Base-by-base conservation (phyloP, 78 protist genomes). In the Acrasis kona region DNA sequence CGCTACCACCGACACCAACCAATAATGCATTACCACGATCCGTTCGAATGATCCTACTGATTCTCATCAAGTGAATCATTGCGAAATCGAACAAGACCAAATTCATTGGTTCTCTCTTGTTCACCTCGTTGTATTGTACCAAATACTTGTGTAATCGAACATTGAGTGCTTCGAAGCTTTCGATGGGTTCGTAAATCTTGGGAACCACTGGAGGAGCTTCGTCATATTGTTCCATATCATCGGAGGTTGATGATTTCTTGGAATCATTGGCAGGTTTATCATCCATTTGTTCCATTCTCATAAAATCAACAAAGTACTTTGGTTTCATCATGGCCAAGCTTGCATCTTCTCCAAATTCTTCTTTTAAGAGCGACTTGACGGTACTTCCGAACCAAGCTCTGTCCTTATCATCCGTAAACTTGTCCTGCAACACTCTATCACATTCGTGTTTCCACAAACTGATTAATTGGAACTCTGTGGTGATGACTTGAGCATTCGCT, bases 31-130 rank as follows among this genome's bases (percentile, higher is more conserved):
- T 31, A n/a, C 96, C 96, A 10, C 91, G 79, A 4, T 85, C 75
- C 32, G 64, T 37, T 29, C 71, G 1, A 28, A 93, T 7, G 39
- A 89, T 38, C 8, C 96, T 78, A 29, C 72, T 42, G 76, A 93
- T 83, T 8, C 94, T 74, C 30, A 57, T 6, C 27, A 93, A 19
- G 70, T 93, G 94, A 10, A 65, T 31, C 37, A 93, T 34, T 5
- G 90, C 89, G 5, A 86, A 87, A 31, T 85, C 70, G 84, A 93
- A 93, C 61, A 93, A 41, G 50, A 93, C 94, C 3, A 93, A 84
- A 28, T 80, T 82, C 72, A 90, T 34, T 39, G 39, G 9, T n/a
- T 38, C 28, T 2, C 73, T 57, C 0, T 78, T 41, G 39, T 84
- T 75, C 65, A 30, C 30, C 75, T 38, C 57, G 79, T 88, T 86